These are phyloP conservation scores for Neurospora sp. DNA, from an alignment of 495 filamentous ascomycete genomes.

Conservation along the genomic window DNA sequence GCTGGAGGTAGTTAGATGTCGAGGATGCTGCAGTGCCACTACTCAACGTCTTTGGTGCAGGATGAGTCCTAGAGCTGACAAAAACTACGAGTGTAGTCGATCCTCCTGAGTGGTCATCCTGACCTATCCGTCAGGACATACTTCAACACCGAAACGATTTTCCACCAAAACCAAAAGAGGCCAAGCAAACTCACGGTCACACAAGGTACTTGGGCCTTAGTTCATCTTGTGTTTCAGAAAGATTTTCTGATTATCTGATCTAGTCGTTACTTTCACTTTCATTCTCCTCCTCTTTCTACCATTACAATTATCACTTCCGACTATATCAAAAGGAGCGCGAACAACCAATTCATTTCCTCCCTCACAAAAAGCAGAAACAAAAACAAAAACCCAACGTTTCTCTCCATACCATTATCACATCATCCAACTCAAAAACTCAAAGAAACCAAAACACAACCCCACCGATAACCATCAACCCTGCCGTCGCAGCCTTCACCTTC, in stretches of 20 bases:
- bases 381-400: background rate
- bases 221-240: background rate
- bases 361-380: background rate
- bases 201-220: background rate
- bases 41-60: background rate
- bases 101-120: background rate
- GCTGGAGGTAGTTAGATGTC: background rate
- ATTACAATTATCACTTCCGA: background rate
- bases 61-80: background rate
- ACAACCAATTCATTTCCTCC: background rate
- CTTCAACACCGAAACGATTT: background rate
- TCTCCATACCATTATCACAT: background rate
- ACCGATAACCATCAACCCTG: conserved; percentile 6
- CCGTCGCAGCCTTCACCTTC: conserved; percentile 3
- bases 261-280: background rate
- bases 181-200: background rate
- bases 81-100: background rate
- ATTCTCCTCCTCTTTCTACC: background rate
- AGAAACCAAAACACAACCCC: conserved; percentile 4
- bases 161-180: background rate
- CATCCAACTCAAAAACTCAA: background rate
- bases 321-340: background rate
- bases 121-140: background rate
- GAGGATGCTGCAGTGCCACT: background rate
- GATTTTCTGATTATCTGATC: background rate